Conservation (phyloP, 2,329 filamentous ascomycete species). For the Chaetomium sp. region DNA sequence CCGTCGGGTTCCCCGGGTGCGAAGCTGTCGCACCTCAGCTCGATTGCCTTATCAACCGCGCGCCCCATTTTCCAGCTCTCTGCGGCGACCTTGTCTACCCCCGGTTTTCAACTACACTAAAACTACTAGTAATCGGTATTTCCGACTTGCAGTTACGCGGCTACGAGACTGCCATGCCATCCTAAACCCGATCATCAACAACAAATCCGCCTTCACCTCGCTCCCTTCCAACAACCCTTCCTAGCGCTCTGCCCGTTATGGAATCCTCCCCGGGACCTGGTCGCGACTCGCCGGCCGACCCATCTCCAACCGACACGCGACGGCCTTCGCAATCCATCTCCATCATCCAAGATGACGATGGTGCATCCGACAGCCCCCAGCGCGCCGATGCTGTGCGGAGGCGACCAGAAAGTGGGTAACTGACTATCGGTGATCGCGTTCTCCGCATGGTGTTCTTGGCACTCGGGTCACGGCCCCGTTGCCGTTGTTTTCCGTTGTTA, state of each 20-base stretch:
- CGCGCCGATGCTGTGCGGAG: constrained; percentile 63
- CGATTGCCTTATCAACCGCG: background rate
- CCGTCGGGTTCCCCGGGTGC: background rate
- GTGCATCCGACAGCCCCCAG: constrained; percentile 57
- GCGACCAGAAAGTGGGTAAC: constrained; percentile 58
- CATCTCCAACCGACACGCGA: constrained; percentile 56
- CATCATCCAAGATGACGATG: constrained; percentile 46
- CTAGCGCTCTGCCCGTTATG: constrained; percentile 42
- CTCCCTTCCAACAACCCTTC: background rate
- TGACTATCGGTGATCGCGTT: constrained; percentile 24
- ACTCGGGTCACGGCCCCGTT: background rate
- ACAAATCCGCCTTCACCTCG: background rate
- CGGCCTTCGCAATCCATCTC: constrained; percentile 45
- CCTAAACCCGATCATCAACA: constrained; percentile 5
- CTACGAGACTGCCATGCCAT: constrained; percentile 19
- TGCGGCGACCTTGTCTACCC: background rate
- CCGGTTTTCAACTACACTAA: background rate
- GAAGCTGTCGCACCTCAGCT: background rate
- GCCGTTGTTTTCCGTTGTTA: background rate
- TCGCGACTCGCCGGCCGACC: constrained; percentile 42
- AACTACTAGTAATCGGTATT: too few relatives aligned
- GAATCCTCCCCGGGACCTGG: constrained; percentile 46
- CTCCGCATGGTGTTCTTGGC: constrained; percentile 11
- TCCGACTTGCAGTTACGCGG: background rate
- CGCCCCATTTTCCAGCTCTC: background rate